A percentile compares a stretch with the other conserved stretches of the same genome.
These are phyloP conservation scores for Saccharomycopsis sp. DNA, from an alignment of 805 yeast genomes.

Conservation along the genomic window DNA sequence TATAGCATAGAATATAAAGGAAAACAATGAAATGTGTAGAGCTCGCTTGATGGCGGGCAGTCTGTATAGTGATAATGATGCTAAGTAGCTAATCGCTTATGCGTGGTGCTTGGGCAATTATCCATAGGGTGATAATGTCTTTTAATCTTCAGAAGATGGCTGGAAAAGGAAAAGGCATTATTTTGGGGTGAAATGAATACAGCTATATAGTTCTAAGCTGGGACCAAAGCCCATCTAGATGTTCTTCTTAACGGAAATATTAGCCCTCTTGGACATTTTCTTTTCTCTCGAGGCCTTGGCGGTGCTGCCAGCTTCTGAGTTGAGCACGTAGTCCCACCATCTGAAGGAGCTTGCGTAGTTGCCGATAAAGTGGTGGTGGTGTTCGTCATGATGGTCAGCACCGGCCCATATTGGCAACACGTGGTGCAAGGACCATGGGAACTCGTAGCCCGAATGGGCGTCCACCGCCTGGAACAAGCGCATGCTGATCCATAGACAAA, in stretches of 20 bases:
- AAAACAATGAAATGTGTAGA: too few relatives aligned
- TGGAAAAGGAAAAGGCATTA: background rate
- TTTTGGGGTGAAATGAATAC: background rate
- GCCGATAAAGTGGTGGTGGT: constrained; percentile 92
- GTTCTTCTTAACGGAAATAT: constrained; percentile 28
- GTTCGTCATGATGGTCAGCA: constrained; percentile 96
- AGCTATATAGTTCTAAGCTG: background rate
- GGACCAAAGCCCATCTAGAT: background rate
- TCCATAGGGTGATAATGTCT: too few relatives aligned
- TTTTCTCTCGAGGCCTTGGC: constrained; percentile 69
- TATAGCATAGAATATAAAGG: too few relatives aligned
- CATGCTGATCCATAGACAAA: constrained; percentile 76
- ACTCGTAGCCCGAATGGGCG: constrained; percentile 96
- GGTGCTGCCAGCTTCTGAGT: constrained; percentile 84
- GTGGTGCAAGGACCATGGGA: constrained; percentile 93
- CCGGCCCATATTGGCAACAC: constrained; percentile 97
- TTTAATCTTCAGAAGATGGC: too few relatives aligned
- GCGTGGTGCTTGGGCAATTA: too few relatives aligned
- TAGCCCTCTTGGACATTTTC: constrained; percentile 41
- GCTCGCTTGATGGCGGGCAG: too few relatives aligned
- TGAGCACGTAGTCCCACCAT: constrained; percentile 86
- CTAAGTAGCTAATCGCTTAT: too few relatives aligned
- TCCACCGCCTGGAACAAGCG: constrained; percentile 95
- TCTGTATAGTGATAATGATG: too few relatives aligned
- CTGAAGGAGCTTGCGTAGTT: constrained; percentile 92